These are phyloP conservation scores for Rasamsonia emersonii DNA, from an alignment of 2,329 filamentous ascomycete species.

Conservation along the genomic window DNA sequence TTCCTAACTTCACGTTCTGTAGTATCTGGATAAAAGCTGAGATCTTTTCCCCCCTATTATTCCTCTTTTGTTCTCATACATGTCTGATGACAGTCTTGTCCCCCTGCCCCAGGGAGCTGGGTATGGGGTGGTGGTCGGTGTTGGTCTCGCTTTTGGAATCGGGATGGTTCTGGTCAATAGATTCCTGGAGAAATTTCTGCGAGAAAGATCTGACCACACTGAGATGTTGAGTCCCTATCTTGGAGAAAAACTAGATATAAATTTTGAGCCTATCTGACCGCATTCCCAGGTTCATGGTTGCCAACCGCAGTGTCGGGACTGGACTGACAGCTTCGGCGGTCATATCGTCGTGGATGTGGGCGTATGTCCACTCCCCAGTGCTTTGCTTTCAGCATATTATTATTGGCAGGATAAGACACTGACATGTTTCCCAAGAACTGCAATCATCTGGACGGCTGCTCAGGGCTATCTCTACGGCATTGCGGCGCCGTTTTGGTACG, in stretches of 20 bases:
- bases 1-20: too few species aligned
- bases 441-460: constrained; percentile 7
- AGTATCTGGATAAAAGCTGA: too few species aligned
- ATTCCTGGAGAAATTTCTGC: constrained; percentile 5
- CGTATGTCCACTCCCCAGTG: constrained; percentile 3
- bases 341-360: constrained; percentile 18
- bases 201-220: constrained; percentile 6
- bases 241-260: too few species aligned
- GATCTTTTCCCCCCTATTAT: too few species aligned
- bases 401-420: neutral
- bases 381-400: neutral
- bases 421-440: neutral
- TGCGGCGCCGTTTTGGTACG: constrained; percentile 7
- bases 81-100: constrained; percentile 2
- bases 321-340: constrained; percentile 17
- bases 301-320: constrained; percentile 15
- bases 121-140: constrained; percentile 6
- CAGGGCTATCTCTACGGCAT: constrained; percentile 7
- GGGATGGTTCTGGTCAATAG: constrained; percentile 7
- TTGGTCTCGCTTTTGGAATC: constrained; percentile 7
- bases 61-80: constrained; percentile 1
- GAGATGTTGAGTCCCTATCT: constrained; percentile 4
- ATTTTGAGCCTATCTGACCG: too few species aligned
- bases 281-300: constrained; percentile 14
- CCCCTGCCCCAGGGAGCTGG: constrained; percentile 5